Base-by-base conservation (phyloP, 805 yeast species). In the Wickerhamiella allomyrinae region DNA sequence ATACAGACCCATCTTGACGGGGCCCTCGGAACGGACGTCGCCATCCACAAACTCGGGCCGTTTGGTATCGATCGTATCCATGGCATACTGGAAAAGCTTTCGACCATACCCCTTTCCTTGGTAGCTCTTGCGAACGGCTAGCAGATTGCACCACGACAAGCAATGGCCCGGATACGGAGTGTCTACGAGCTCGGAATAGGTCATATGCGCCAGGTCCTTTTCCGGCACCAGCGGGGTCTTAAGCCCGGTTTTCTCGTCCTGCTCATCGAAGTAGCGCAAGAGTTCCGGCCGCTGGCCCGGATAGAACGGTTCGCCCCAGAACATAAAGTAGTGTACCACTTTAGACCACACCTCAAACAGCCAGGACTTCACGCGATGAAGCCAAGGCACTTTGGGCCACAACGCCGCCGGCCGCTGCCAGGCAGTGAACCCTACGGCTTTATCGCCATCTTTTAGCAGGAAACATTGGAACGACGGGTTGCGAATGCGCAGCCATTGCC, bases 41-140 rank as follows among this genome's bases (percentile, higher is more conserved):
- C 37, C 37, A 20, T 34, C 37, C 24, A 10, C 9, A n/a, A 36
- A 22, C 8, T 3, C 15, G 29, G 39, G 39, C n/a, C 14, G 9
- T 4, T 22, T 3, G 13, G 19, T 14, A 7, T 2, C 29, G 11
- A 23, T 5, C 8, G n/a, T 36, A 11, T 36, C 39, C 29, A 36
- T 36, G 19, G 29, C 19, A 9, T 23, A 14, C 4, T 19, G 19
- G 39, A 36, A 36, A 11, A 36, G 8, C 27, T 36, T 36, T 3
- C 24, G 20, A n/a, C 39, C 39, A 10, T 23, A 22, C 5, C 39
- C 39, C n/a, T 36, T 36, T 20, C 39, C 39, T 2, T 36, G 39
- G 20, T 13, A 15, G 5, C 7, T 7, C 29, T 21, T 20, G 13
- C 39, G 19, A 7, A 36, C 21, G n/a, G 29, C 39, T 13, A 21